These are phyloP conservation scores for Aspergillus coremiiformis DNA, from an alignment of 495 filamentous ascomycete species.

Conservation along the genomic window DNA sequence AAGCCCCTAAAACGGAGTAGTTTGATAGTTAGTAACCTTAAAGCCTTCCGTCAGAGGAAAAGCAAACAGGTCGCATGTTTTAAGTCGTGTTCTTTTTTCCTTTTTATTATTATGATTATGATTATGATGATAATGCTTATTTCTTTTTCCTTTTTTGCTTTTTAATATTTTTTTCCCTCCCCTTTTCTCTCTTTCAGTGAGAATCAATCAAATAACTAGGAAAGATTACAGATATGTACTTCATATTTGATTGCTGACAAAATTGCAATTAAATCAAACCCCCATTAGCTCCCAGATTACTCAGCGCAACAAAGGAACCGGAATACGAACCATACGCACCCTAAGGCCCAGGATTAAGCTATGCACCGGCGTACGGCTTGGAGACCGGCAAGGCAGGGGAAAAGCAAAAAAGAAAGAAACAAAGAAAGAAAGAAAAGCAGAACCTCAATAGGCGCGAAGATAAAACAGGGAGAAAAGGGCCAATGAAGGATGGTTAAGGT, in stretches of 20 bases:
- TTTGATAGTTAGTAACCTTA: conserved; percentile 1
- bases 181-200: background rate
- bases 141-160: background rate
- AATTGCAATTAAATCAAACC: no score
- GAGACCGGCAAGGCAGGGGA: background rate
- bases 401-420: background rate
- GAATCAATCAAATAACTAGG: no score
- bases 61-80: background rate
- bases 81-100: background rate
- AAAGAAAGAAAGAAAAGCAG: background rate
- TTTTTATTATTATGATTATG: background rate
- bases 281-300: no score
- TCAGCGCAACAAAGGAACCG: no score
- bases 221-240: no score
- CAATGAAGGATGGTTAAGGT: background rate
- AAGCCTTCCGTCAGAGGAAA: background rate
- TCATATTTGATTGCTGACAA: no score
- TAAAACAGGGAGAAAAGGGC: background rate
- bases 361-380: background rate
- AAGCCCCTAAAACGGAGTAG: conserved; percentile 11
- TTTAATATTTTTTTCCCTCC: background rate
- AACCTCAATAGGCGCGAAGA: no score
- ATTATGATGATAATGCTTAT: background rate
- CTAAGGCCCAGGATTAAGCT: conserved; percentile 2
- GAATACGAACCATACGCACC: background rate